These are phyloP conservation scores for Arthroderma sp. DNA, from an alignment of 2,329 filamentous ascomycete genomes.

Conservation along the genomic window DNA sequence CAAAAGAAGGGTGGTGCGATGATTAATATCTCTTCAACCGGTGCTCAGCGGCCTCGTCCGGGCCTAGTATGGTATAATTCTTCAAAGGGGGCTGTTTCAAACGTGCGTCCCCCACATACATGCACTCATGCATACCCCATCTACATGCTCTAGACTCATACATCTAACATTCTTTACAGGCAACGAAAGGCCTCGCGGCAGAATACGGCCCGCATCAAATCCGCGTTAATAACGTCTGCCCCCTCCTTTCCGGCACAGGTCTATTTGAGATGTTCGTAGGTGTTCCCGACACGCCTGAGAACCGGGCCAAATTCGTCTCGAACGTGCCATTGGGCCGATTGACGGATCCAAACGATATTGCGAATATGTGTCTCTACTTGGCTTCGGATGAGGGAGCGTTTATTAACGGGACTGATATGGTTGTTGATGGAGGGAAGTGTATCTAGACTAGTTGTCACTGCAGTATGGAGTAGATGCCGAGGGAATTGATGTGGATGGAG, in stretches of 20 bases:
- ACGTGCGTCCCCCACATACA: constrained; percentile 17
- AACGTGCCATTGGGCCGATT: constrained; percentile 32
- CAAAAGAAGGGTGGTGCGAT: constrained; percentile 29
- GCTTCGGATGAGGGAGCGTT: constrained; percentile 59
- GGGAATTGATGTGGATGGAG: no score
- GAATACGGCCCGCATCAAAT: constrained; percentile 62
- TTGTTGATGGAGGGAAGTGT: constrained; percentile 46
- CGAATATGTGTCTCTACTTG: constrained; percentile 56
- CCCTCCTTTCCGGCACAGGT: constrained; percentile 53
- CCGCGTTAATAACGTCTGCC: constrained; percentile 59
- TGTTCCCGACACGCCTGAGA: constrained; percentile 32
- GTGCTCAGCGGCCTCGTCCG: constrained; percentile 28
- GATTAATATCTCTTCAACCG: constrained; percentile 34
- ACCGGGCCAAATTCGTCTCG: constrained; percentile 30
- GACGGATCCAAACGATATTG: constrained; percentile 46
- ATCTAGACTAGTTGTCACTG: constrained; percentile 14
- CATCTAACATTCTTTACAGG: no score
- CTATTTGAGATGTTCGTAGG: constrained; percentile 38
- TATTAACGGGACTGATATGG: constrained; percentile 58
- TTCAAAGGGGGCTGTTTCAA: constrained; percentile 32
- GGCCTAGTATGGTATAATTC: constrained; percentile 36
- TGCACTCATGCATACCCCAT: not conserved
- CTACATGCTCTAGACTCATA: no score
- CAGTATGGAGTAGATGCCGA: not conserved
- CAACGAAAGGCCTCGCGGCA: constrained; percentile 54